phyloP scores from a whole-genome alignment of 192 early-diverging fungal species.

The Geranomyces michiganensis region DNA sequence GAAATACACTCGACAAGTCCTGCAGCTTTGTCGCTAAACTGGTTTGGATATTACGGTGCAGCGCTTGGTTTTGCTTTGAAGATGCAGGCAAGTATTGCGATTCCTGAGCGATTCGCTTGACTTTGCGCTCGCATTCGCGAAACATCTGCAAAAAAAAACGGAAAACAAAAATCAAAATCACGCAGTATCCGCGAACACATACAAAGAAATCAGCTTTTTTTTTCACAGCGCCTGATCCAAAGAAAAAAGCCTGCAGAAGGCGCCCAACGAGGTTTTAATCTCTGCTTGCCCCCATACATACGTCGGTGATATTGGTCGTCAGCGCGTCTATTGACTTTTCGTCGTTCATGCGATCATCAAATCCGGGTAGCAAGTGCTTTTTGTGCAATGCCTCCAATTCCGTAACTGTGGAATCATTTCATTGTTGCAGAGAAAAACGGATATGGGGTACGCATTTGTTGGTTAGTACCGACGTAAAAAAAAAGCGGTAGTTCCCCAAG shows the following conservation, averaged over 20 bases:
- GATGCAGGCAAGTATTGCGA: slow-evolving; percentile 20
- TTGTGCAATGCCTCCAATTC: slow-evolving; percentile 81
- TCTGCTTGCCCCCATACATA: slow-evolving; percentile 32
- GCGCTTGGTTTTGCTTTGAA: slow-evolving; percentile 60
- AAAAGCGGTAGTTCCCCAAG: too few relatives aligned
- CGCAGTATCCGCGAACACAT: too few relatives aligned
- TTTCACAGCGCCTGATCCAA: too few relatives aligned
- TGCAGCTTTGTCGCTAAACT: slow-evolving; percentile 89
- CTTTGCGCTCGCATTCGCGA: slow-evolving; percentile 74
- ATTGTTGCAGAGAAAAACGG: too few relatives aligned
- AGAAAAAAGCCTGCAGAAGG: too few relatives aligned
- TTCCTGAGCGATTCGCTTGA: slow-evolving; percentile 72
- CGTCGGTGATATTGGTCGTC: slow-evolving; percentile 82
- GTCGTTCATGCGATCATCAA: slow-evolving; percentile 77
- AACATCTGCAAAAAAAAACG: slow-evolving; percentile 64
- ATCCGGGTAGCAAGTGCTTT: slow-evolving; percentile 89
- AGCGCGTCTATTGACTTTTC: slow-evolving; percentile 76
- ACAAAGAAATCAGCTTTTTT: too few relatives aligned
- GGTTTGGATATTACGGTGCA: slow-evolving; percentile 85
- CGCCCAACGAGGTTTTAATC: too few relatives aligned
- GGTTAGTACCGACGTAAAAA: not conserved
- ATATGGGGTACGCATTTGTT: not conserved
- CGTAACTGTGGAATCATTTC: slow-evolving; percentile 50
- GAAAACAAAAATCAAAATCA: slow-evolving; percentile 12
- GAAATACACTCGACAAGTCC: slow-evolving; percentile 76